Evolutionary conservation across 768 basidiomycete genomes (phyloP), one percentile per base, ranked within the genome.

Genomic region (Rhizopogon vesiculosus): DNA sequence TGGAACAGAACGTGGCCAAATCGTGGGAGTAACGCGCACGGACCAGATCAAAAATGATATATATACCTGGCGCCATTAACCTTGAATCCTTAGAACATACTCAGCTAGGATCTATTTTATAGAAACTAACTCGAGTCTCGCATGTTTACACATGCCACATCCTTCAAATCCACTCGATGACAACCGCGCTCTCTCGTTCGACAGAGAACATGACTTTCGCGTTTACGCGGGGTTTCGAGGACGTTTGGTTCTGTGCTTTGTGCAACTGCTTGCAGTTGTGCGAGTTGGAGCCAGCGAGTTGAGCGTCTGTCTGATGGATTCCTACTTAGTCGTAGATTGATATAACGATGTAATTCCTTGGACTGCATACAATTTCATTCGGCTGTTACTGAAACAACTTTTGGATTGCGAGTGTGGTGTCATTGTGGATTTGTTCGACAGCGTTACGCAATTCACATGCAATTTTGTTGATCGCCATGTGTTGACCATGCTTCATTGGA

Each of bases 101-200:
- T 85, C 84, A 82, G 81, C 79, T 82, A 85, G 83, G 83, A 85
- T 85, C 83, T 85, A 81, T 85, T 85, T 67, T 83, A 84, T 82
- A 85, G 84, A 81, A 82, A 82, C 83, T 84, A 80, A 84, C 84
- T 72, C 81, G 83, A 83, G 82, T 85, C 82, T 84, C 80, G 84
- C 84, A 85, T 84, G 82, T 84, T 83, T 83, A 84, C 76, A 78
- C 82, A 83, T 85, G 84, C 83, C 83, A 67, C 79, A 79, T 79
- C 73, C 77, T 82, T 84, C 78, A 82, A 78, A 77, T 85, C 79
- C 82, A 81, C 71, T 81, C 79, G 84, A 86, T 86, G 84, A 85
- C 75, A 75, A 72, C 53, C 63, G 79, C 80, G 75, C 79, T 78
- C 79, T 66, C 81, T 80, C 83, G 81, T 85, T 75, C 69, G 66